Evolutionary conservation across 768 basidiomycete species (phyloP), one percentile per base, ranked within the genome.

Genomic region (Boletus vinaceobasis): DNA sequence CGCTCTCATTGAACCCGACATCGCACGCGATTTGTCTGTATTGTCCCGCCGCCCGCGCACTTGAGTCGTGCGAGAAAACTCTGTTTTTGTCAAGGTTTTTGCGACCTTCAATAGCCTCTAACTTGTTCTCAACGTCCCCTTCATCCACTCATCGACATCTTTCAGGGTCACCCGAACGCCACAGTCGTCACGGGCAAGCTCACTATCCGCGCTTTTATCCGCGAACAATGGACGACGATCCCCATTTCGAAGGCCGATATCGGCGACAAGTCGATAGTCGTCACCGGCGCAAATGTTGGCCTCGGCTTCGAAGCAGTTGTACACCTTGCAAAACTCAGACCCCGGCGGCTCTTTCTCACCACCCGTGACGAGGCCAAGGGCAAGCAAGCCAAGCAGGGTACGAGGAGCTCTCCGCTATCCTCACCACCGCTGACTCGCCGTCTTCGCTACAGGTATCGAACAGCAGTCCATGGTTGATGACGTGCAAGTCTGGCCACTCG

Each of bases 401-500:
- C 14, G 33, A 14, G 26, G 26, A 7, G 50, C 32, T 17, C 9
- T 49, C 50, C 32, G 4, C 10, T 36, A 36, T 33, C 32, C 33
- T 10, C n/a, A 21, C 23, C 15, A 13, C 17, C 19, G n/a, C 19
- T 43, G 27, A 65, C 46, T 37, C 29, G 17, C 19, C 1, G 19
- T 26, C 42, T 43, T 32, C 9, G 31, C 15, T 15, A 10, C 42
- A 68, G 68, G 61, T 33, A 29, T 70, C 8, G 59, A 65, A 43
- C 55, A 53, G 36, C 61, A 29, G 13, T 57, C 44, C 45, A 40
- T 15, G 29, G 26, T 35, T 29, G 52, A 50, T 17, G 37, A 47
- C 11, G 43, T 66, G 17, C 66, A 70, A 27, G 61, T 65, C 15
- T 75, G 73, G 74, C 49, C 64, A 17, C 57, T 75, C 35, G 75